Conservation (phyloP, 768 basidiomycete species). For the Punctularia strigosozonata region DNA sequence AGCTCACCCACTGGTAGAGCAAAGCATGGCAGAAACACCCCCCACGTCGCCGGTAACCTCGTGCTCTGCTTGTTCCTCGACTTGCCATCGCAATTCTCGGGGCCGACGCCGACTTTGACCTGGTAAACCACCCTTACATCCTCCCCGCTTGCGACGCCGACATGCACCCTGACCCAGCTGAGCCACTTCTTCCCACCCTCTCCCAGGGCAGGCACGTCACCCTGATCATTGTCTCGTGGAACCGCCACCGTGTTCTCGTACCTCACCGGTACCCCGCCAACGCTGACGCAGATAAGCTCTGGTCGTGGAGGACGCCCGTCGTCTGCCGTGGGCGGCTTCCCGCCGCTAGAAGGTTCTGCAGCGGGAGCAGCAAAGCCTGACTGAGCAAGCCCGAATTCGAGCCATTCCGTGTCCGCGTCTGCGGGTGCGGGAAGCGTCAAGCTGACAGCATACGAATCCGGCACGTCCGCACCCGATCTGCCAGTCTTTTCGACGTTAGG, state of each 20-base stretch:
- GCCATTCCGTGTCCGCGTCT: slow-evolving; percentile 53
- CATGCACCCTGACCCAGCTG: slow-evolving; percentile 51
- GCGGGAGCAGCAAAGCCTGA: no score
- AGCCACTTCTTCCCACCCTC: slow-evolving; percentile 48
- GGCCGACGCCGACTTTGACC: slow-evolving; percentile 27
- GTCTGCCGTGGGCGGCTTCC: slow-evolving; percentile 5
- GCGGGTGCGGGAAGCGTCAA: slow-evolving; percentile 43
- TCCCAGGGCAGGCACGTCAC: slow-evolving; percentile 36
- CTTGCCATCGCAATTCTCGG: slow-evolving; percentile 7
- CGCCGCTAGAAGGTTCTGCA: slow-evolving; percentile 10
- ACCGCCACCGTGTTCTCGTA: slow-evolving; percentile 38
- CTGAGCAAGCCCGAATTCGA: slow-evolving; percentile 64
- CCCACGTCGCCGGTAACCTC: slow-evolving; percentile 6
- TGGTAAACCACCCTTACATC: slow-evolving; percentile 55
- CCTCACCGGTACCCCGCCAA: slow-evolving; percentile 54
- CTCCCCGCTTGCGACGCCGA: slow-evolving; percentile 39
- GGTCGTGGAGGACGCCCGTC: slow-evolving; percentile 27
- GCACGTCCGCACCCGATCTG: slow-evolving; percentile 11
- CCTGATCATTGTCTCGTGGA: slow-evolving; percentile 24
- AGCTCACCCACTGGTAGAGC: slow-evolving; percentile 54
- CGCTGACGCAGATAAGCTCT: slow-evolving; percentile 44
- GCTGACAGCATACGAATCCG: slow-evolving; percentile 48
- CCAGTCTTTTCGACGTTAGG: slow-evolving; percentile 9
- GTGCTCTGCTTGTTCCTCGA: slow-evolving; percentile 5
- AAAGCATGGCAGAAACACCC: slow-evolving; percentile 60